A percentile compares a stretch with the other conserved stretches of the same genome.
phyloP scores from a whole-genome alignment of 108 stramenopile genomes.

The Discostella stelligeroides region DNA sequence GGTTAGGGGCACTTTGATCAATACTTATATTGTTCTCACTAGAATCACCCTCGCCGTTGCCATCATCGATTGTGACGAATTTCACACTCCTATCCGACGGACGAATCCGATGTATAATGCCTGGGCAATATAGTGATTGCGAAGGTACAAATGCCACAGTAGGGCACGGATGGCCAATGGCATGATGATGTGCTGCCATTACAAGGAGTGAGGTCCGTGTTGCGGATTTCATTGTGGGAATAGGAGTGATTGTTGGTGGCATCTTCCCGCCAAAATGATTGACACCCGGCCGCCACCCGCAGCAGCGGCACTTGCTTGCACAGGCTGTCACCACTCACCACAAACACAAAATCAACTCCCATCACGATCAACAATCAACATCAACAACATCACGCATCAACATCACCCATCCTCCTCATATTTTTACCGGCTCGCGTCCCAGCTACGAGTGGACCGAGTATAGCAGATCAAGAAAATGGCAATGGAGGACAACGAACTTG shows the following conservation, averaged over 20 bases:
- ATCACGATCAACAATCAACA: too few species aligned
- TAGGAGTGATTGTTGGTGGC: not conserved
- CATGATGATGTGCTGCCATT: not conserved
- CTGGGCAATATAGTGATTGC: not conserved
- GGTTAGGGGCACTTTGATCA: conserved; percentile 3
- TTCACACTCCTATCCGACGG: not conserved
- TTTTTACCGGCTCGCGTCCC: too few species aligned
- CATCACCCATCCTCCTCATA: too few species aligned
- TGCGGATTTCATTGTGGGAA: conserved; percentile 4
- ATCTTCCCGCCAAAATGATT: too few species aligned
- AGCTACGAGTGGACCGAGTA: too few species aligned
- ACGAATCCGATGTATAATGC: not conserved
- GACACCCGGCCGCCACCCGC: too few species aligned
- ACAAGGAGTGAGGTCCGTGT: not conserved
- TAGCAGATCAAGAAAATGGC: not conserved
- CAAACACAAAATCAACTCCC: too few species aligned
- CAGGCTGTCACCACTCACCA: too few species aligned
- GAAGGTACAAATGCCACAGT: conserved; percentile 6
- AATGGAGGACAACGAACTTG: not conserved
- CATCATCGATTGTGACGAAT: not conserved
- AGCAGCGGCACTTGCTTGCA: too few species aligned
- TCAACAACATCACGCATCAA: too few species aligned
- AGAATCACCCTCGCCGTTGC: conserved; percentile 2
- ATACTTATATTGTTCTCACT: not conserved
- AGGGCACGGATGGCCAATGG: not conserved